These are phyloP conservation scores for Endothia cerciana DNA, from an alignment of 2,329 filamentous ascomycete genomes.

Conservation along the genomic window DNA sequence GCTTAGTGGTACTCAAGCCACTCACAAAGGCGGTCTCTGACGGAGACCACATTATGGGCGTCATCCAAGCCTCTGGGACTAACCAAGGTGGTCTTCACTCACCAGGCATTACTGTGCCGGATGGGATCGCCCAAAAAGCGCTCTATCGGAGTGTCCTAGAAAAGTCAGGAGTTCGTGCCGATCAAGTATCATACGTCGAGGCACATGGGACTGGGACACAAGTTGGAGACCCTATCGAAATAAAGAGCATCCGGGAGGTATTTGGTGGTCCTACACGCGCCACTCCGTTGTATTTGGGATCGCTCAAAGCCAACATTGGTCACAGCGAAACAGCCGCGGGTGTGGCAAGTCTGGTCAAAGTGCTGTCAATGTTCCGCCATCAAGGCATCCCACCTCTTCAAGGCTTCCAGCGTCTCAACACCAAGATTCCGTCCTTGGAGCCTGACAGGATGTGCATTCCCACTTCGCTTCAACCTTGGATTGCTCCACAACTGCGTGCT, in stretches of 20 bases:
- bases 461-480: conserved; percentile 32
- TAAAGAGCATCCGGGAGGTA: conserved; percentile 31
- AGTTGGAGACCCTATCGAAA: conserved; percentile 37
- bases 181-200: conserved; percentile 38
- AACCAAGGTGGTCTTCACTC: conserved; percentile 40
- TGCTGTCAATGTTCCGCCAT: conserved; percentile 39
- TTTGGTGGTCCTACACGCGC: conserved; percentile 12
- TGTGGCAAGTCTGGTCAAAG: conserved; percentile 39
- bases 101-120: conserved; percentile 34
- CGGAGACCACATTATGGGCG: conserved; percentile 51
- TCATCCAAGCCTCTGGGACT: conserved; percentile 41
- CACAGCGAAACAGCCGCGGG: conserved; percentile 39
- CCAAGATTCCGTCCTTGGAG: conserved; percentile 27
- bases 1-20: conserved; percentile 53
- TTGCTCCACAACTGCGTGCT: conserved; percentile 9
- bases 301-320: conserved; percentile 40
- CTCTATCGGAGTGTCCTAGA: conserved; percentile 36
- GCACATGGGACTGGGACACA: conserved; percentile 44
- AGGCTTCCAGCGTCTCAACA: conserved; percentile 35
- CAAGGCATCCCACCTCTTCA: conserved; percentile 36
- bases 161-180: conserved; percentile 33
- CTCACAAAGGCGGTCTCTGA: conserved; percentile 55
- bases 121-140: conserved; percentile 16
- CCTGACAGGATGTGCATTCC: conserved; percentile 32
- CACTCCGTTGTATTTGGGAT: conserved; percentile 32